These are phyloP conservation scores for Leccinum uliginosum DNA, from an alignment of 768 basidiomycete genomes.

Conservation along the genomic window DNA sequence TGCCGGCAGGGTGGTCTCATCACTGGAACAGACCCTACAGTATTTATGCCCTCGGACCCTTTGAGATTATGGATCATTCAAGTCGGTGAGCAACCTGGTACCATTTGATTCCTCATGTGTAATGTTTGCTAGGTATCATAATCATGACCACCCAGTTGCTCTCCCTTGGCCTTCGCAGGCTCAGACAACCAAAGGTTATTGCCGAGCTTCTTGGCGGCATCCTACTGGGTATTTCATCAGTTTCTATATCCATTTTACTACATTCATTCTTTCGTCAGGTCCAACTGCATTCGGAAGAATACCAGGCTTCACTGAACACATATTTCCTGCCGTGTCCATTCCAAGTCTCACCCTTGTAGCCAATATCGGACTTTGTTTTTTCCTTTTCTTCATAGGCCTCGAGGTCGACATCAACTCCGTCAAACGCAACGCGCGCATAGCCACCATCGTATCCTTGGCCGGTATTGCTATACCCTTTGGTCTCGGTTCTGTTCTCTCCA, in stretches of 20 bases:
- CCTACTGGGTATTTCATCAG: constrained; percentile 54
- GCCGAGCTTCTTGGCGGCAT: constrained; percentile 88
- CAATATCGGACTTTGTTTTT: constrained; percentile 83
- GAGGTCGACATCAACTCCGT: constrained; percentile 82
- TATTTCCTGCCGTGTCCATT: constrained; percentile 71
- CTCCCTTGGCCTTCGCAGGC: constrained; percentile 60
- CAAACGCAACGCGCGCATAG: constrained; percentile 67
- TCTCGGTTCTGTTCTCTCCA: constrained; percentile 67
- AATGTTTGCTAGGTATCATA: constrained; percentile 59
- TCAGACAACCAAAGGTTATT: constrained; percentile 83
- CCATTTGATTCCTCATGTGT: neutral
- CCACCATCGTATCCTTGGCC: constrained; percentile 64
- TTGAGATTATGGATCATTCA: constrained; percentile 75
- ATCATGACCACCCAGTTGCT: constrained; percentile 76
- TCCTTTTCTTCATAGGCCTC: constrained; percentile 90
- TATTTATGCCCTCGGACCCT: constrained; percentile 63
- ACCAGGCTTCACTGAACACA: constrained; percentile 80
- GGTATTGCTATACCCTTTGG: constrained; percentile 90
- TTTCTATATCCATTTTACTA: constrained; percentile 23
- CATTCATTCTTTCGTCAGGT: constrained; percentile 8
- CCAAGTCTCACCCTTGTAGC: constrained; percentile 84
- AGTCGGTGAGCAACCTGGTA: constrained; percentile 48
- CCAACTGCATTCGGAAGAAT: constrained; percentile 73
- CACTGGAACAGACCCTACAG: constrained; percentile 67
- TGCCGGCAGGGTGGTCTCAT: constrained; percentile 63